Conservation (phyloP, 371 early-diverging fungal genomes). For the Mucor lusitanicus region DNA sequence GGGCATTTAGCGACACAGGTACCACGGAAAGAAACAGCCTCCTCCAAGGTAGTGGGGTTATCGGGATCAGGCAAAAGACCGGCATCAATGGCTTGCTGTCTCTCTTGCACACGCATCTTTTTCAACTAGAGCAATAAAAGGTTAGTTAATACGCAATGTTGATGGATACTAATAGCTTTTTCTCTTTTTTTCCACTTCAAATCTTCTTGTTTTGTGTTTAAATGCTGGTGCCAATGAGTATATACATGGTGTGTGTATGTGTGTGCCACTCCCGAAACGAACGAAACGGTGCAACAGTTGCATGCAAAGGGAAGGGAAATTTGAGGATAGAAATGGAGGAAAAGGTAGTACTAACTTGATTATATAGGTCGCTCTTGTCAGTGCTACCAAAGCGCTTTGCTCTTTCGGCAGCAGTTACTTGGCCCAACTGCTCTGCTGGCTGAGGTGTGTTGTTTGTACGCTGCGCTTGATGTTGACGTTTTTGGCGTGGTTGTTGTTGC, state of each 20-base stretch:
- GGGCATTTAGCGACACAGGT: conserved; percentile 91
- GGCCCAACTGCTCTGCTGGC: not conserved
- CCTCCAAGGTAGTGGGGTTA: conserved; percentile 53
- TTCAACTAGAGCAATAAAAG: conserved; percentile 35
- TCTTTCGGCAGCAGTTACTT: conserved; percentile 24
- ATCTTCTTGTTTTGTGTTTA: not conserved
- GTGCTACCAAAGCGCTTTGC: conserved; percentile 34
- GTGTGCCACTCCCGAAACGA: not conserved
- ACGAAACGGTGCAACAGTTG: not conserved
- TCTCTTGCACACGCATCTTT: conserved; percentile 42
- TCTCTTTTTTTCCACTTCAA: not conserved
- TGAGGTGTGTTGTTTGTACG: not conserved
- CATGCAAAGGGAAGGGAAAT: not conserved
- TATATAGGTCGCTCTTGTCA: conserved; percentile 24
- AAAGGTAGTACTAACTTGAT: conserved; percentile 18
- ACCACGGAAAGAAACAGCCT: conserved; percentile 75
- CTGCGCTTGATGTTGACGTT: not conserved
- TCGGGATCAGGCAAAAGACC: conserved; percentile 67
- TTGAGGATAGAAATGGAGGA: not conserved
- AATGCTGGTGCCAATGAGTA: not conserved
- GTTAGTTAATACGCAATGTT: not conserved
- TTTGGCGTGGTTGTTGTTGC: not conserved
- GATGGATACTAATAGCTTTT: not conserved
- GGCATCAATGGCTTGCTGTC: conserved; percentile 45
- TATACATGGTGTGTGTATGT: too few relatives aligned